Evolutionary conservation across 352 stramenopile genomes (phyloP), one percentile per base, ranked within the genome.

Genomic region (Phytophthora capsici): DNA sequence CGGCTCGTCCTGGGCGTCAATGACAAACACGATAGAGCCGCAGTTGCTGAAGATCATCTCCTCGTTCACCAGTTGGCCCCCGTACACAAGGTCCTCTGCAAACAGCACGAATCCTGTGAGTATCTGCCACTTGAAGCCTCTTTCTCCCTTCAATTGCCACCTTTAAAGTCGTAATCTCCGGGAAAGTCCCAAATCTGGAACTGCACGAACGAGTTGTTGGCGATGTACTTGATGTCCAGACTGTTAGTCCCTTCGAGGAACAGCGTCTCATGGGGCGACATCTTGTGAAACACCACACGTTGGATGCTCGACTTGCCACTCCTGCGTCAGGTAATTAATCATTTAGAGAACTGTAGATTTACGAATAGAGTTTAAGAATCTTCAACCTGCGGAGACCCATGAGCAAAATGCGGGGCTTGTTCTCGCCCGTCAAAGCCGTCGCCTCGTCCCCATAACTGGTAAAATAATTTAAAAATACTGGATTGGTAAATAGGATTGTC

Each of bases 141-240:
- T 20, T 30, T 43, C 23, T 22, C 9, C 14, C 14, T 23, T 30
- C 25, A 23, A 2, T 19, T 41, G 23, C 32, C 22, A 88, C 80
- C 80, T 73, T 94, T 94, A 48, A 97, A 94, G 61, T 96, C 86
- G 53, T 95, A 96, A 60, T 99, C 97, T 19, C 97, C 98, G 0
- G 97, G 97, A 69, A 99, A 99, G 74, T 99, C 98, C 94, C 95
- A 99, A 75, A 99, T 98, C 68, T 98, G 97, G 75, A 99, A 99
- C 66, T 98, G 91, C 73, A 98, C 97, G 44, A 99, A 96, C 23
- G 95, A 94, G 54, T 98, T 99, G 82, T 99, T 98, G 78, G 97
- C 95, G 20, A 99, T 97, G 69, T 99, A 96, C 62, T 98, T 97
- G 71, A 98, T 97, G 67, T 97, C 91, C 16, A 97, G 79, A 37